Percentiles rank a stretch among this genome's conserved stretches.
Evolutionary conservation across 495 filamentous ascomycete species (phyloP).

Genomic region (Thermothielavioides terrestris): DNA sequence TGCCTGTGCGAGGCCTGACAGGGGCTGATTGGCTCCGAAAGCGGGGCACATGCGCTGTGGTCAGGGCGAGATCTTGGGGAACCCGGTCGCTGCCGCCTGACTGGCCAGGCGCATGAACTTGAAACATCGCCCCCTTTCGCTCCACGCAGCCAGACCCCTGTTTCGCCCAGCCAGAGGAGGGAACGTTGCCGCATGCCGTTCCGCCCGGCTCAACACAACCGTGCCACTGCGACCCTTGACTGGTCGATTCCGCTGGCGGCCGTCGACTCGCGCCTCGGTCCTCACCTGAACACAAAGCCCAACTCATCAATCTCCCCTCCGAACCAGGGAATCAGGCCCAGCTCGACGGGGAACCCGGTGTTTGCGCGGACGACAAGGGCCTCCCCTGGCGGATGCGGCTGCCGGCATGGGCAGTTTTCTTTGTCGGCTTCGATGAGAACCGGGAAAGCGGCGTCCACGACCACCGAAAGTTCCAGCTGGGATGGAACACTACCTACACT

Average conservation of each 20-base stretch:
- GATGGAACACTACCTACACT: too few species aligned
- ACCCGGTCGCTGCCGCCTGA: slow-evolving; percentile 14
- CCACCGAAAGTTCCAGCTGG: not conserved
- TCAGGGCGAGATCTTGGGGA: slow-evolving; percentile 20
- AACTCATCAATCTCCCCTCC: slow-evolving; percentile 1
- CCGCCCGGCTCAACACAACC: not conserved
- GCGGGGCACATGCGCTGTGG: slow-evolving; percentile 5
- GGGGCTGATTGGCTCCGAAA: slow-evolving; percentile 13
- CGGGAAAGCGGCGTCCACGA: not conserved
- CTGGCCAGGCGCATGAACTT: slow-evolving; percentile 15
- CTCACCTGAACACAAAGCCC: not conserved
- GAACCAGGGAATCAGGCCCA: not conserved
- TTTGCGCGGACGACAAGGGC: not conserved
- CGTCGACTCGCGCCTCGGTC: slow-evolving; percentile 1
- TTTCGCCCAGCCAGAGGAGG: not conserved
- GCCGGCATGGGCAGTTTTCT: not conserved
- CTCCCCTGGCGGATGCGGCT: not conserved
- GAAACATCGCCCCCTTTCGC: slow-evolving; percentile 20
- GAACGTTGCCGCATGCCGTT: not conserved
- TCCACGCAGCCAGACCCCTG: slow-evolving; percentile 2
- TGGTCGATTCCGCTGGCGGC: slow-evolving; percentile 5
- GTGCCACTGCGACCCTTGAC: slow-evolving; percentile 3
- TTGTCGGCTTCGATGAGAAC: not conserved
- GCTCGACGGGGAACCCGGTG: slow-evolving; percentile 4
- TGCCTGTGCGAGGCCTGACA: not conserved